phyloP scores from a whole-genome alignment of 2,329 filamentous ascomycete genomes.

The Ophiostoma sp. region DNA sequence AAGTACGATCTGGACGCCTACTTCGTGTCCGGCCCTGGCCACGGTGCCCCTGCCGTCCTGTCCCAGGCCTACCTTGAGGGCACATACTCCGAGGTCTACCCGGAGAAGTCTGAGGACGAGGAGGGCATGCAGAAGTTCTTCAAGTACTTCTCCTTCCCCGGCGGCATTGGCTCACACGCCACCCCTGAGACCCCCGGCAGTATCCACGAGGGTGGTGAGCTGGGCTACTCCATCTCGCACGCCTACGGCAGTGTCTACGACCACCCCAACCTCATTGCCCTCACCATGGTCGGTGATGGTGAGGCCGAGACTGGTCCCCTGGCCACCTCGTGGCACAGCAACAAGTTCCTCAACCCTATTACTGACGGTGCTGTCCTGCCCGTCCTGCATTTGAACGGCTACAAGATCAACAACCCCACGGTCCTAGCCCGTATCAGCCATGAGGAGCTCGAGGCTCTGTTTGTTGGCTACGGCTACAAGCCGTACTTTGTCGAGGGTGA shows the following conservation, averaged over 20 bases:
- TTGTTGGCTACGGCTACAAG: slow-evolving; percentile 74
- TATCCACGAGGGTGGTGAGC: slow-evolving; percentile 76
- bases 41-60: slow-evolving; percentile 74
- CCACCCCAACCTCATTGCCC: slow-evolving; percentile 69
- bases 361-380: slow-evolving; percentile 76
- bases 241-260: slow-evolving; percentile 78
- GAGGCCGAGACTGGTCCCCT: slow-evolving; percentile 80
- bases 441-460: slow-evolving; percentile 68
- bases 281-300: slow-evolving; percentile 79
- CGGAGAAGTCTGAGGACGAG: slow-evolving; percentile 67
- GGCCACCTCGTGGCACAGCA: slow-evolving; percentile 79
- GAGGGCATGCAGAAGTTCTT: slow-evolving; percentile 74
- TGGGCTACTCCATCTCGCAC: slow-evolving; percentile 79
- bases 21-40: slow-evolving; percentile 75
- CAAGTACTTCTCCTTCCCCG: slow-evolving; percentile 81
- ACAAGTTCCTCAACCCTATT: slow-evolving; percentile 78
- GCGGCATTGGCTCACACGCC: slow-evolving; percentile 74
- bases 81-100: slow-evolving; percentile 75
- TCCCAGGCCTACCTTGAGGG: slow-evolving; percentile 78
- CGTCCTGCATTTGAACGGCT: slow-evolving; percentile 76
- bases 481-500: slow-evolving; percentile 80
- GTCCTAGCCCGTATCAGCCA: slow-evolving; percentile 72
- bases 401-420: slow-evolving; percentile 83
- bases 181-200: slow-evolving; percentile 77
- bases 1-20: slow-evolving; percentile 73